Evolutionary conservation across 2,329 filamentous ascomycete species (phyloP), one percentile per base, ranked within the genome.

Genomic region (Aspergillus fumigatus): DNA sequence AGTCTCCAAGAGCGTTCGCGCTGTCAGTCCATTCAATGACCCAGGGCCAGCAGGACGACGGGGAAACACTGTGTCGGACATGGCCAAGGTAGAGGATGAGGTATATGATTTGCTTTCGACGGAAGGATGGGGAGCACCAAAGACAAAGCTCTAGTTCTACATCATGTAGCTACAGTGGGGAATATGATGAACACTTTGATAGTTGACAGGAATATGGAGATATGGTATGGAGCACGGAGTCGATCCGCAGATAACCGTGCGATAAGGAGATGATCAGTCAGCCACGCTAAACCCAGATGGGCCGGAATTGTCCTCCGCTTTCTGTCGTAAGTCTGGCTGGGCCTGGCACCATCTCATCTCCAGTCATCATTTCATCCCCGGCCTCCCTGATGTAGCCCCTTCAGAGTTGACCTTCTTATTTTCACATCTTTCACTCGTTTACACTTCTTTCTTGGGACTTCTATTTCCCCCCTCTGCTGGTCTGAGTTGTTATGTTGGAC

Each of bases 1-100:
- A 67, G 81, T 86, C 1, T 78, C 80, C 3, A 80, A 80, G 62
- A 76, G 76, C 41, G 80, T 81, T 50, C 75, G 84, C 48, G 67
- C 71, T 45, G 83, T 86, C 1, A 71, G 73, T 57, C 69, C 74
- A 56, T 77, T 77, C 52, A 81, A 81, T 58, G 83, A 85, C 65
- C 79, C 80, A 0, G 83, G 82, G 0, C 83, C 82, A 2, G 70
- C 70, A 17, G 73, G 73, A 26, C 68, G 68, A 48, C 66, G 70
- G 32, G 83, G 83, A 3, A 77, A 77, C 62, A 78, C 74, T 9
- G 76, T 74, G 11, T 78, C 78, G 29, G 77, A 79, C 52, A 55
- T 71, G 50, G 65, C 60, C 29, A 65, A 68, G 21, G 70, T 73
- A n/a, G 72, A 77, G 54, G 71, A 75, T n/a, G 80, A 83, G 62